A percentile compares a stretch with the other conserved stretches of the same genome.
phyloP scores from a whole-genome alignment of 495 filamentous ascomycete species.

The Penicillium roqueforti region DNA sequence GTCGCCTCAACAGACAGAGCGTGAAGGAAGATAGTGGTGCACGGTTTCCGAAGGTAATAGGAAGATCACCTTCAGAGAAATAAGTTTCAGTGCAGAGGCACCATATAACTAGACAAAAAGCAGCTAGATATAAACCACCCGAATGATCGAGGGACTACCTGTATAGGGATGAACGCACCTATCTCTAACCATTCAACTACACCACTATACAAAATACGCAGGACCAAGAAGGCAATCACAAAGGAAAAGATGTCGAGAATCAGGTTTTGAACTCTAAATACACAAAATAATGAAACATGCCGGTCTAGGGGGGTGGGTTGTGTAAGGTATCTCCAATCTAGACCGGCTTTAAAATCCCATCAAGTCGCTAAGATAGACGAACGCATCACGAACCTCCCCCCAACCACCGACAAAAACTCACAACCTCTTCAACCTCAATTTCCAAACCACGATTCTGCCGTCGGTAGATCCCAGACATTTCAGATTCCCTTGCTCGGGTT shows the following conservation, averaged over 20 bases:
- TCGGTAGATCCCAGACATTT: neutral
- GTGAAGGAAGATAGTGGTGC: neutral
- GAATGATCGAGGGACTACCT: neutral
- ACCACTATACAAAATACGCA: neutral
- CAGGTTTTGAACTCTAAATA: slow-evolving; percentile 46
- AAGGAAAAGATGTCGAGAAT: slow-evolving; percentile 14
- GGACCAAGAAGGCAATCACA: slow-evolving; percentile 11
- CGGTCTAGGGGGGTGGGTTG: slow-evolving; percentile 20
- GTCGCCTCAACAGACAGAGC: neutral
- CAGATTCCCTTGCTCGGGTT: slow-evolving; percentile 6
- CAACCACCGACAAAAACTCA: neutral
- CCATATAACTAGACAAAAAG: neutral
- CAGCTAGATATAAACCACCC: neutral
- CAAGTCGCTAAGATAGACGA: slow-evolving; percentile 25
- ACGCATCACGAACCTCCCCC: neutral
- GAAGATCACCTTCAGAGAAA: neutral
- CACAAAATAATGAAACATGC: slow-evolving; percentile 49
- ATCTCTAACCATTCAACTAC: too few species aligned
- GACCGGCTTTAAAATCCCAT: slow-evolving; percentile 33
- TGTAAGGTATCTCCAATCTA: slow-evolving; percentile 17
- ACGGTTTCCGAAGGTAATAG: neutral
- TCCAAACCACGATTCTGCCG: neutral
- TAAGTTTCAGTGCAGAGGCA: neutral
- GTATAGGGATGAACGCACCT: neutral
- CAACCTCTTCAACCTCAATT: neutral